Base-by-base conservation (phyloP, 108 stramenopile genomes). In the Aurantiochytrium sp. region DNA sequence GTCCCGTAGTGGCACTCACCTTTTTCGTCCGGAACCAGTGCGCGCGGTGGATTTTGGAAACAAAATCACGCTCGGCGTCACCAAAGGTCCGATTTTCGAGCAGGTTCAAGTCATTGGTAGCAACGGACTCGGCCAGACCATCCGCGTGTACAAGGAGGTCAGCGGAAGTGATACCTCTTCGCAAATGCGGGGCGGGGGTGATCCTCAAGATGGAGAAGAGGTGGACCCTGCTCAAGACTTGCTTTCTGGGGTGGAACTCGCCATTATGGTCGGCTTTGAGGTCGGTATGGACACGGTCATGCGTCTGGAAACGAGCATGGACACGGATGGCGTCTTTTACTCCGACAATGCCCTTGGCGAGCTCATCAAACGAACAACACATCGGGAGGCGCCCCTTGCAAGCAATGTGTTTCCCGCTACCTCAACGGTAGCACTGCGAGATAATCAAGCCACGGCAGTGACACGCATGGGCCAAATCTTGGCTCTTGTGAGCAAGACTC, bases 261-360 rank as follows among this genome's bases (percentile, higher is more conserved):
- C 19, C 28, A 25, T 53, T 35, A 45, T 53, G 49, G 76, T 83
- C 12, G 76, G 49, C 6, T 53, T 53, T 47, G 76, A 83, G 76
- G 45, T 53, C 6, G 76, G 51, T 12, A 23, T 47, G 76, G 76
- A 83, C 51, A 83, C 76, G 8, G 76, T 83, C 10, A 53, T 83
- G 51, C 76, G 76, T 53, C 28, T 83, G 25, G 76, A 83, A 18
- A 83, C 76, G 2, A 83, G 51, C 51, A 83, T 83, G 76, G 76
- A 83, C n/a, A 83, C 76, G 25, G 76, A 83, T 83, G 76, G 76
- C 12, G 51, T 83, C 51, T 83, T 83, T 53, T 83, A 83, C 2
- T 45, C 76, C 16, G 76, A 83, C 28, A 83, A 83, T 45, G 51
- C n/a, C 16, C 76, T 83, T 35, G 76, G 76, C 6, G 49, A 83